Percentiles rank a stretch among this genome's conserved stretches.
These are phyloP conservation scores for Aspergillus carbonarius DNA, from an alignment of 2,329 filamentous ascomycete species.

Conservation along the genomic window DNA sequence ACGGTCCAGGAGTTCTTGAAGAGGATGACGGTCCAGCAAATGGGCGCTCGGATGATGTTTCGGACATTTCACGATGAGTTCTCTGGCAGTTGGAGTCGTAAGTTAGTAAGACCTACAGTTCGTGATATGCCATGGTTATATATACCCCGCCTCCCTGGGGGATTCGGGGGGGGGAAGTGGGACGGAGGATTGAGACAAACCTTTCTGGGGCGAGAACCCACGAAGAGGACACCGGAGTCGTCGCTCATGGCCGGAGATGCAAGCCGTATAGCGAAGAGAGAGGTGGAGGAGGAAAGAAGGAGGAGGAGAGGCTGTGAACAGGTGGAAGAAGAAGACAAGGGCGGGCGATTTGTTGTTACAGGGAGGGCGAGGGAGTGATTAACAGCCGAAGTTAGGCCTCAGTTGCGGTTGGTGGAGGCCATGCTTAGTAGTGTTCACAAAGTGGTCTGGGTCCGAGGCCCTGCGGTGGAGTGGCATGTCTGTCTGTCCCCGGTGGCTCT, in stretches of 20 bases:
- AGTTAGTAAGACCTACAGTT: slow-evolving; percentile 17
- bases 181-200: slow-evolving; percentile 25
- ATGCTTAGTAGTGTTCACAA: slow-evolving; percentile 14
- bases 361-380: slow-evolving; percentile 7
- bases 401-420: slow-evolving; percentile 15
- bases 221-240: slow-evolving; percentile 36
- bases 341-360: slow-evolving; percentile 4
- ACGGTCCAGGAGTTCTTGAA: slow-evolving; percentile 21
- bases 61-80: slow-evolving; percentile 38
- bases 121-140: background rate
- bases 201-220: slow-evolving; percentile 41
- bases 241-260: slow-evolving; percentile 32
- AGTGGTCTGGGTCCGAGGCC: slow-evolving; percentile 15
- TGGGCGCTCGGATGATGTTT: slow-evolving; percentile 27
- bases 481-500: slow-evolving; percentile 3
- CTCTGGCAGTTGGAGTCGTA: slow-evolving; percentile 26
- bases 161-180: background rate
- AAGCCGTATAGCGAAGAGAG: background rate
- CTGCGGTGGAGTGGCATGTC: slow-evolving; percentile 15
- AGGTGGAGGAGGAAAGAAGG: background rate
- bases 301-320: background rate
- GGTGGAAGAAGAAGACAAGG: slow-evolving; percentile 9
- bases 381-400: slow-evolving; percentile 10
- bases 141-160: slow-evolving; percentile 24
- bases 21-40: slow-evolving; percentile 28